A percentile compares a stretch with the other conserved stretches of the same genome.
phyloP scores from a whole-genome alignment of 768 basidiomycete genomes.

The Suillus placidus region DNA sequence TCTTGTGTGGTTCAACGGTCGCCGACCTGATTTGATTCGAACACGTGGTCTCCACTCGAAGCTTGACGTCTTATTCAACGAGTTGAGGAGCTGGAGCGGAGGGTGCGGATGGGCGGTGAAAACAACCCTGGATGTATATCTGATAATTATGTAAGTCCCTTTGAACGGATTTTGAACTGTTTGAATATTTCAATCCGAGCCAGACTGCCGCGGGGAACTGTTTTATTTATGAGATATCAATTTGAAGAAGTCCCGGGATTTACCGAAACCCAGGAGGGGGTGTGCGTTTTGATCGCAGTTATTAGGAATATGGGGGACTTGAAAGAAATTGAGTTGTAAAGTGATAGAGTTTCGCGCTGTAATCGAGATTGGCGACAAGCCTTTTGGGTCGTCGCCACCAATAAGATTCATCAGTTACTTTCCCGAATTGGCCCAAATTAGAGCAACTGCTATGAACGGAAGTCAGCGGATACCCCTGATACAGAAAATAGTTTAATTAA shows the following conservation, averaged over 20 bases:
- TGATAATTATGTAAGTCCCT: slow-evolving; percentile 18
- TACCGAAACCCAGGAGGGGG: slow-evolving; percentile 6
- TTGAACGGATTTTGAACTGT: slow-evolving; percentile 16
- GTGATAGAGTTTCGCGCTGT: slow-evolving; percentile 51
- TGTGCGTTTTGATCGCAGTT: slow-evolving; percentile 7
- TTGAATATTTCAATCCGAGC: slow-evolving; percentile 22
- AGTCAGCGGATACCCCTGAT: slow-evolving; percentile 21
- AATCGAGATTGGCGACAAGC: slow-evolving; percentile 49
- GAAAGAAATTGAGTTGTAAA: slow-evolving; percentile 50
- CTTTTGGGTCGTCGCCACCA: slow-evolving; percentile 43
- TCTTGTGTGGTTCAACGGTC: background rate
- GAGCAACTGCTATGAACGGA: slow-evolving; percentile 24
- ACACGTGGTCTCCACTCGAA: slow-evolving; percentile 11
- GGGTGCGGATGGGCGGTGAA: background rate
- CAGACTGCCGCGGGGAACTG: slow-evolving; percentile 20
- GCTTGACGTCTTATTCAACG: slow-evolving; percentile 6
- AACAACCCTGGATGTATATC: slow-evolving; percentile 12
- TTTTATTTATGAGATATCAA: slow-evolving; percentile 14
- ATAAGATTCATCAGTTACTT: slow-evolving; percentile 38
- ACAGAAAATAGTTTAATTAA: slow-evolving; percentile 41
- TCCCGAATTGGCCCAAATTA: slow-evolving; percentile 30
- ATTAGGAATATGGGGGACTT: slow-evolving; percentile 21
- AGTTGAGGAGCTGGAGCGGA: slow-evolving; percentile 7
- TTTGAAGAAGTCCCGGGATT: slow-evolving; percentile 6
- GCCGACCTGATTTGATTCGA: background rate